Evolutionary conservation across 2,329 filamentous ascomycete species (phyloP), one percentile per base, ranked within the genome.

Genomic region (Xylariaceae sp.): DNA sequence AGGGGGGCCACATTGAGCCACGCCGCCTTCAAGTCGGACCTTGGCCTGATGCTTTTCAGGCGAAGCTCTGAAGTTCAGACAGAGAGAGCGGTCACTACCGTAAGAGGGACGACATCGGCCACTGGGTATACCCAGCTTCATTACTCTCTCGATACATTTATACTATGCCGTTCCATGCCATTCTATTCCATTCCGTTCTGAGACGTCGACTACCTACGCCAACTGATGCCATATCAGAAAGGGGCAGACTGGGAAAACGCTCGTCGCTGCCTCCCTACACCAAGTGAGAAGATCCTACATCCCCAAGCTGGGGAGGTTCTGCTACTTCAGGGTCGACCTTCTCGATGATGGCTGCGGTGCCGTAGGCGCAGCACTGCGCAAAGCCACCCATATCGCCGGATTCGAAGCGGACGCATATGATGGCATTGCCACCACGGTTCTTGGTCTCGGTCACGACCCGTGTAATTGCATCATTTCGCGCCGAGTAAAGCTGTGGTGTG

Each of bases 391-490:
- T 68, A 56, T 80, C 79, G 3, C 75, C 75, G 2, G 78, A 73
- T 62, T 85, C 81, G 62, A 84, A 84, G 43, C 80, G 73, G 59
- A 84, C 68, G 49, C 77, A 79, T 60, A 85, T 79, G 60, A 84
- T 70, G 27, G 81, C 81, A 64, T 85, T 85, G 5, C 81, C 81
- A 2, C 81, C 80, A 37, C 80, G 74, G 54, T 69, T 69, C 71
- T 82, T 79, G 51, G 78, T 78, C 68, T 84, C 81, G 26, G 76
- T 72, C 4, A 84, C 79, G 39, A 80, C 66, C 27, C 80, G 74
- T 50, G 72, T 71, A 62, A 83, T 76, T n/a, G 80, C 80, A 56
- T 82, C 78, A 61, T 83, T 83, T 47, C 81, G 75, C 47, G 80
- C 79, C 26, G 70, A 74, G 70, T 84, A 83, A 48, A 84, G 73